Base-by-base conservation (phyloP, 768 basidiomycete genomes). In the Termitomyces sp. region DNA sequence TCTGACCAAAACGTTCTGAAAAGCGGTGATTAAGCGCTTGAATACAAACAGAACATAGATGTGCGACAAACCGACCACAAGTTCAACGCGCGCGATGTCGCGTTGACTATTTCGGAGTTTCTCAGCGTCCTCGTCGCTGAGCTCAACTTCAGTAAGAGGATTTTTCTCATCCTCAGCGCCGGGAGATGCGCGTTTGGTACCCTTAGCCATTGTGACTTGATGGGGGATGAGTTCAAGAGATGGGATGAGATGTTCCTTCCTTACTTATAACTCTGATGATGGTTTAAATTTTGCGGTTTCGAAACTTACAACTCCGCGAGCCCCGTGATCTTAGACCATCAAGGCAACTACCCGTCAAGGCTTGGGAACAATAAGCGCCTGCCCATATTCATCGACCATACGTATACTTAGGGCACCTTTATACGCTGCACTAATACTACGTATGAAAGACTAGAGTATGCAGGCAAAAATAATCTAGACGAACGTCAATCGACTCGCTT, bases 101-200 rank as follows among this genome's bases (percentile, higher is more conserved):
- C 84, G 85, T 69, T 87, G 85, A 41, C 85, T 72, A 21, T 71
- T 72, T 48, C 81, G 72, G 60, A 93, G 75, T 66, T 86, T 87
- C 69, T 79, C 71, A 54, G 86, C 87, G 63, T 90, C 83, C 64
- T 84, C 87, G 44, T 87, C 84, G 55, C 76, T 78, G 61, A 92
- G 77, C 61, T 88, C 84, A 48, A 87, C 83, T 45, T 79, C 77
- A 56, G 80, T 72, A 30, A 90, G 75, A 59, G 84, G 82, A 66
- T 77, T 78, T 68, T 90, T 90, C 67, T 83, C 83, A n/a, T 75
- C 80, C 46, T 88, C 86, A 43, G 85, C 81, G 11, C 88, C 90
- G n/a, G 89, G 86, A 55, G 88, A 87, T 42, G 79, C 83, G 70
- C 90, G 87, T 77, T 93, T 90, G 63, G 78, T 83, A 44, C 79